These are phyloP conservation scores for Teratosphaeriaceae sp. DNA, from an alignment of 2,329 filamentous ascomycete genomes.

Conservation along the genomic window DNA sequence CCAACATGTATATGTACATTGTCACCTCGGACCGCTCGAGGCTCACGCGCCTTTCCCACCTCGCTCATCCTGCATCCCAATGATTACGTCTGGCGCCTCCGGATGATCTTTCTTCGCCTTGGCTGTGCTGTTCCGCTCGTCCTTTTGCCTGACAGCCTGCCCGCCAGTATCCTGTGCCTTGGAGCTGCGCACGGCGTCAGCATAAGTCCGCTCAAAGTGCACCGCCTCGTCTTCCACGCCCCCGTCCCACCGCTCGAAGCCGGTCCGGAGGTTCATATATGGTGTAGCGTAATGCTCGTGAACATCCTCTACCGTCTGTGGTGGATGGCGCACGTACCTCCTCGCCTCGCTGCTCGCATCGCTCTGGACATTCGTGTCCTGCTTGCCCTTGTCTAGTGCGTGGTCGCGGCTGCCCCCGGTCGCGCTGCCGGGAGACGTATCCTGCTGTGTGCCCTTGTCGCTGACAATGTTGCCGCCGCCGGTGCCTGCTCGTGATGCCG, in stretches of 20 bases:
- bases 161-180: constrained; percentile 31
- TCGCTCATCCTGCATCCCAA: constrained; percentile 47
- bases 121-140: constrained; percentile 30
- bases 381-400: constrained; percentile 17
- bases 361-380: constrained; percentile 21
- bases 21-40: no score
- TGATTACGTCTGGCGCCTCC: constrained; percentile 38
- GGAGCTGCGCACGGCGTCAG: constrained; percentile 3
- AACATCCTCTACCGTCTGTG: neutral
- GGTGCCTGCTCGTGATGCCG: constrained; percentile 3
- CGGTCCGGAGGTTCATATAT: constrained; percentile 3
- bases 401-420: constrained; percentile 19
- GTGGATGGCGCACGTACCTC: constrained; percentile 14
- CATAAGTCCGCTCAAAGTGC: constrained; percentile 6
- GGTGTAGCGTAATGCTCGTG: neutral
- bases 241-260: neutral
- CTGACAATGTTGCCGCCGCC: constrained; percentile 7
- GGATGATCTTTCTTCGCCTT: constrained; percentile 43
- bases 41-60: constrained; percentile 35
- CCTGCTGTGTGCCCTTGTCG: constrained; percentile 15
- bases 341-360: constrained; percentile 11
- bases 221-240: neutral
- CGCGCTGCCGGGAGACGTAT: constrained; percentile 6
- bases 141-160: constrained; percentile 33
- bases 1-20: no score